Evolutionary conservation across 2,329 filamentous ascomycete genomes (phyloP), one percentile per base, ranked within the genome.

Genomic region (Eutypella sp.): DNA sequence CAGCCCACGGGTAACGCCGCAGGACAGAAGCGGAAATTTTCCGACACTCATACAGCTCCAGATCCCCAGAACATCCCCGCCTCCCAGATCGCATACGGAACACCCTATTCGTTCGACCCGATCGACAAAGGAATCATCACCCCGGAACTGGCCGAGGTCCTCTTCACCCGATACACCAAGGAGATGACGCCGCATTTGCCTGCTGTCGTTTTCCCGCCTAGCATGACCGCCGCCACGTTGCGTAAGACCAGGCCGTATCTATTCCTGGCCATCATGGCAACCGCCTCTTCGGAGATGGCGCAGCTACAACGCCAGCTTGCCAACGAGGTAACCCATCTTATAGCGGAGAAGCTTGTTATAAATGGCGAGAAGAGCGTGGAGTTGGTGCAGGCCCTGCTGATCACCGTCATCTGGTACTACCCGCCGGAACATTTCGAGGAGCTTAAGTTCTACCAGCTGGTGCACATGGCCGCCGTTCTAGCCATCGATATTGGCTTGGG

Each of bases 401-500:
- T 95, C 3, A 75, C 81, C 6, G 81, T 84, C n/a, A 78, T 90
- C 18, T 95, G 89, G 87, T 95, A 95, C 63, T 83, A 82, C 63
- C 88, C 89, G 15, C 89, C 89, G 0, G 84, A 92, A 54, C 79
- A 87, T 56, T 87, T 87, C 48, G 88, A 95, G 58, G 86, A 93
- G 67, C 80, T 92, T 59, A 93, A 93, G 61, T 95, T 93, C 63
- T 95, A 93, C 67, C 87, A 92, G 68, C 77, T 93, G 53, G 82
- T 89, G 39, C 88, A 95, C 62, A 81, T 89, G 59, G 85, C 87
- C 2, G 84, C 84, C 40, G 78, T 89, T 55, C 88, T 95, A 83
- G 85, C 85, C 22, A 82, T 95, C 45, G 89, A 95, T 56, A 77
- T 95, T 27, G 89, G 89, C 0, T 77, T 95, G 6, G 87, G 70